phyloP scores from a whole-genome alignment of 345 rosid species.

The Linum usitatissimum region DNA sequence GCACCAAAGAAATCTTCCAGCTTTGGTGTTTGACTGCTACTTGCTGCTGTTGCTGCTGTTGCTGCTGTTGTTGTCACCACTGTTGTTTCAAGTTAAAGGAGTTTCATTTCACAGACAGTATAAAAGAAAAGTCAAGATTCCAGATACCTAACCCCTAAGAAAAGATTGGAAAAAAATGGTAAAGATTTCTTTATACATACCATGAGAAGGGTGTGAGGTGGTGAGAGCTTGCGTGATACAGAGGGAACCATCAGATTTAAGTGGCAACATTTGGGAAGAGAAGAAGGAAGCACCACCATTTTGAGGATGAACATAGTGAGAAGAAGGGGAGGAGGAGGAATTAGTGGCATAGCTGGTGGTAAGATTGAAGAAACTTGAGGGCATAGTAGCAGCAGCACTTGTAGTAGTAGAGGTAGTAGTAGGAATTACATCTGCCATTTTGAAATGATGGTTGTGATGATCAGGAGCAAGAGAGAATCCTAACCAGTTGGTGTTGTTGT shows the following conservation, averaged over 20 bases:
- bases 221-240: constrained; percentile 77
- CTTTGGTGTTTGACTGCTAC: constrained; percentile 36
- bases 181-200: constrained; percentile 18
- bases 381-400: constrained; percentile 23
- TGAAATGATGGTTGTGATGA: constrained; percentile 7
- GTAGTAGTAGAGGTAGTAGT: constrained; percentile 16
- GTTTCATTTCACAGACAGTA: constrained; percentile 19
- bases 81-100: constrained; percentile 28
- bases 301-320: constrained; percentile 37
- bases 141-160: constrained; percentile 17
- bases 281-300: constrained; percentile 35
- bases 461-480: constrained; percentile 81
- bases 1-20: constrained; percentile 84
- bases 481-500: constrained; percentile 36
- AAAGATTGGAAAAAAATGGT: constrained; percentile 14
- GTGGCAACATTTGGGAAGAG: constrained; percentile 64
- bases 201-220: constrained; percentile 58
- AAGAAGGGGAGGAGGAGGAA: constrained; percentile 30
- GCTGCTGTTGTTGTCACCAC: constrained; percentile 31
- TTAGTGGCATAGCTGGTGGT: constrained; percentile 6
- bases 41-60: too few relatives aligned
- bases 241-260: constrained; percentile 91
- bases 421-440: constrained; percentile 18
- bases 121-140: constrained; percentile 8
- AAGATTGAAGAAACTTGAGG: constrained; percentile 29